Base-by-base conservation (phyloP, 441 rosid genomes). In the Pelargonium citronellum region DNA sequence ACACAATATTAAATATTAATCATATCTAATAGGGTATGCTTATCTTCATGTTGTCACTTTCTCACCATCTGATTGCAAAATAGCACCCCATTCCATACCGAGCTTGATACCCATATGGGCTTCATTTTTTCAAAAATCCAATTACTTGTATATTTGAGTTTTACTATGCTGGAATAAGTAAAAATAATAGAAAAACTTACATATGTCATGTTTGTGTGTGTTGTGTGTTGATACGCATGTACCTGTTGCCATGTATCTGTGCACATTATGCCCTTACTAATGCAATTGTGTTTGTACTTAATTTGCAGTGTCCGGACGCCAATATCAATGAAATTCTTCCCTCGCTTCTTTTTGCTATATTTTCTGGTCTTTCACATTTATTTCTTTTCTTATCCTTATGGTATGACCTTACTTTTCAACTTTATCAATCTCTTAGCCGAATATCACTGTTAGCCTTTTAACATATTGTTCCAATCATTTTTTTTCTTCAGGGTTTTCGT, bases 271-370 rank as follows among this genome's bases (percentile, higher is more conserved):
- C 47, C 41, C 30, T 27, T 73, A 69, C 67, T 75, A 57, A 79
- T 66, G 47, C 74, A 39, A 8, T 70, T 82, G 19, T 70, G 3
- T 19, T 68, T 75, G 27, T 60, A 41, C 20, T 72, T 43, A 10
- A 70, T 44, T 67, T 81, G 87, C 92, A 95, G 99, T 79, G 99
- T 95, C 47, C 90, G 96, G 73, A 95, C 99, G 3, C 96, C 99
- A 70, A 85, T 95, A 83, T 95, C 97, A 66, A 90, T 92, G 98
- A 95, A 95, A 87, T 92, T 91, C 86, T 95, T 95, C 74, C 99
- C 99, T 2, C 99, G 97, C 70, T 95, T 95, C 89, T 92, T 95
- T 65, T 75, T 91, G 79, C 95, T 95, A 34, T 95, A 95, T 81
- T 92, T 95, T 83, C 86, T 95, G 83, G 97, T 90, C 77, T 91